phyloP scores from a whole-genome alignment of 371 early-diverging fungal species.

The Chytridiales sp. region DNA sequence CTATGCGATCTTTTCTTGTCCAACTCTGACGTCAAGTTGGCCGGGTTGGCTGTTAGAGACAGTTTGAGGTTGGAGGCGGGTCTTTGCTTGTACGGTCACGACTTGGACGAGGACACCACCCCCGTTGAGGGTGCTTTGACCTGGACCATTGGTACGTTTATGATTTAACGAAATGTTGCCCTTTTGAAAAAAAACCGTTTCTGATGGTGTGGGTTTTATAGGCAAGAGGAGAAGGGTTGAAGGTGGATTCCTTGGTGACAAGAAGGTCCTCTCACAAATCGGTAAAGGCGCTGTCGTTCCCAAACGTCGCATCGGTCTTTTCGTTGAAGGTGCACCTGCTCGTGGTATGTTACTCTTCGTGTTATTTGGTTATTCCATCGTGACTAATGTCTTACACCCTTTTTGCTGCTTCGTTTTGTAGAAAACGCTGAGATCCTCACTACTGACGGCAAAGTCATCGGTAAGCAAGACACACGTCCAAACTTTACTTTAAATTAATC shows the following conservation, averaged over 20 bases:
- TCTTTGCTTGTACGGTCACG: slow-evolving; percentile 94
- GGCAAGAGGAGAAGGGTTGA: slow-evolving; percentile 84
- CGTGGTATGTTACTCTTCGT: slow-evolving; percentile 52
- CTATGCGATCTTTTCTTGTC: slow-evolving; percentile 72
- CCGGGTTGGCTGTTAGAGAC: slow-evolving; percentile 96
- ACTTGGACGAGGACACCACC: slow-evolving; percentile 86
- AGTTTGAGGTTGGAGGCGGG: slow-evolving; percentile 95
- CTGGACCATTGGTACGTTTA: slow-evolving; percentile 85
- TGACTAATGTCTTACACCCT: background rate
- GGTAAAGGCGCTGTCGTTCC: slow-evolving; percentile 66
- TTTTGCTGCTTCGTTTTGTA: slow-evolving; percentile 4
- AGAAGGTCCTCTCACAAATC: slow-evolving; percentile 81
- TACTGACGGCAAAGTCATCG: slow-evolving; percentile 54
- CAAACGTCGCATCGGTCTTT: slow-evolving; percentile 84
- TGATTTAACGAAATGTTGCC: background rate
- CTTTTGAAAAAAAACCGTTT: no score
- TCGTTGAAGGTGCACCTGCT: slow-evolving; percentile 95
- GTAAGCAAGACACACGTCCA: slow-evolving; percentile 18
- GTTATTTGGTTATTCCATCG: background rate
- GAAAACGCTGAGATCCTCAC: slow-evolving; percentile 73
- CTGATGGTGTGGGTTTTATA: no score
- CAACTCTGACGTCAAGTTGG: slow-evolving; percentile 81
- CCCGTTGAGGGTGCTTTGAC: slow-evolving; percentile 92
- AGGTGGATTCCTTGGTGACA: slow-evolving; percentile 94
- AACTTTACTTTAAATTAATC: background rate